Evolutionary conservation across 2,329 filamentous ascomycete genomes (phyloP), one percentile per base, ranked within the genome.

Genomic region (Sarocladium kiliense): DNA sequence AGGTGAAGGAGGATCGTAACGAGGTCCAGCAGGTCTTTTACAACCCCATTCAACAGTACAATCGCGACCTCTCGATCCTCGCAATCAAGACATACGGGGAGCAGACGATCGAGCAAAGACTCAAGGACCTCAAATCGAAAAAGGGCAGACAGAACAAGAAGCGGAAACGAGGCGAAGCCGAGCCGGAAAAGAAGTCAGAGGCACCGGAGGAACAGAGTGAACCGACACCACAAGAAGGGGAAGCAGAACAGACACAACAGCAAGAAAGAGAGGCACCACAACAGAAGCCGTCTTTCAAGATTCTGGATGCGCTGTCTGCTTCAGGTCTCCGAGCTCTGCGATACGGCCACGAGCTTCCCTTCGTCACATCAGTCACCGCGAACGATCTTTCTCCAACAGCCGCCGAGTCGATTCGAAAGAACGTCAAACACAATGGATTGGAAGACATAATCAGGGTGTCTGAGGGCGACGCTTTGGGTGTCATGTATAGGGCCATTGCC

Each of bases 21-120:
- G 78, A 84, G 62, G 77, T 84, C 37, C 81, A 86, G 62, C 88
- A 93, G 64, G 95, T 99, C 55, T 99, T 99, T 67, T 99, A 99
- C 79, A 99, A 99, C 64, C 93, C 94, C 0, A 97, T 99, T 55
- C 94, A 99, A 68, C 94, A 99, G 68, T 99, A 97, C 78, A 99
- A 99, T 71, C 88, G 95, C 47, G 94, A 99, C 68, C 73, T 99
- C 61, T 97, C 91, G 58, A 90, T 97, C 25, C 80, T 99, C 14
- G 91, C 91, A 1, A 96, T 99, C 69, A 90, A 89, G 65, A 88
- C 89, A 0, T 96, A 93, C 68, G 90, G 89, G 1, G 85, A 94
- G 62, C 84, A 90, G 30, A 66, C 62, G 34, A 61, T 84, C 18
- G 73, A 79, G 32, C 74, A 71, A 63, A 74, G 72, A 57, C 71